Evolutionary conservation across 1,284 basidiomycete species (phyloP), one percentile per base, ranked within the genome.

Genomic region (Xanthoconium separans): DNA sequence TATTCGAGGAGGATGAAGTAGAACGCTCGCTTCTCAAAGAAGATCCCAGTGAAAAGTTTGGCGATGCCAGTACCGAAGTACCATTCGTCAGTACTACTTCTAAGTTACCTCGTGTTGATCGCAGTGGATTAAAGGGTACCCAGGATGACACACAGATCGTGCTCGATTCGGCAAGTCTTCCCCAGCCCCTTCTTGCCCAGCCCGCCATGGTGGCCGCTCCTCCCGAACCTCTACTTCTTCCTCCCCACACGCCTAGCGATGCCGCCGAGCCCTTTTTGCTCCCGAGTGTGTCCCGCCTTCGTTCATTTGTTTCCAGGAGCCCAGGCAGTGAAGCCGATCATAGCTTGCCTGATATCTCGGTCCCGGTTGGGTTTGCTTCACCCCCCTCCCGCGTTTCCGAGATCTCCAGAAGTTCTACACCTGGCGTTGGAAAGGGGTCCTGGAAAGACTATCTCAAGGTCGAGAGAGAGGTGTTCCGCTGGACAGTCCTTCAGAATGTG

Each of bases 211-310:
- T 62, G 48, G 65, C 71, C 34, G 73, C 75, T n/a, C 68, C 72
- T 30, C 70, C 68, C 51, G 70, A 75, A 49, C 62, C 62, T 16
- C 73, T 74, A 13, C 71, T 73, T 13, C 61, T 62, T 43, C 64
- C 69, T 11, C 58, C 59, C 36, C 61, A 60, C 20, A 65, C 65
- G 13, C 61, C 69, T 12, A 65, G 72, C 16, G 73, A 74, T 50
- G 63, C 74, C 6, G 63, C 75, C 29, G 77, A 73, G 54, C 79
- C 82, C 7, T 85, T 85, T 66, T 65, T 89, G 57, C 89, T 93
- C 65, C 91, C 91, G 2, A 84, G 80, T 27, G 82, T 95, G 9
- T 96, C 93, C 13, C 82, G 93, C 20, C 79, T 96, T 41, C 88
- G 93, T 36, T 91, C 89, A 2, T 80, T 76, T 57, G 79, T 78